These are phyloP conservation scores for Panaeolus papilionaceus DNA, from an alignment of 768 basidiomycete genomes.

Conservation along the genomic window DNA sequence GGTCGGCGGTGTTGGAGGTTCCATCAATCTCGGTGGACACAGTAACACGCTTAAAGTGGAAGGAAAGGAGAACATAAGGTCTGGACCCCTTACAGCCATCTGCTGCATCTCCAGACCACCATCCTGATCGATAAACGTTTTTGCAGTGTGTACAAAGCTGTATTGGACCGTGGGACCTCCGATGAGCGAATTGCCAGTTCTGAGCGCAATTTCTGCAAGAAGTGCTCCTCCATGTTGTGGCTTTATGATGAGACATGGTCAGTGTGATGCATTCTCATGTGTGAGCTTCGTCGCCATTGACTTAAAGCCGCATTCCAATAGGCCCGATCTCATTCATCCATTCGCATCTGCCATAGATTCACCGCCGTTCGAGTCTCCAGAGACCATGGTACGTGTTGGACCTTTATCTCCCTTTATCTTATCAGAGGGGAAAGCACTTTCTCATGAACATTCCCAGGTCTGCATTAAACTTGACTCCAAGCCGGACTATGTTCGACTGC, in stretches of 20 bases:
- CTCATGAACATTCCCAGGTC: slow-evolving; percentile 39
- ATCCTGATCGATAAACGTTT: slow-evolving; percentile 13
- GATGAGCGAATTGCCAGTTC: slow-evolving; percentile 54
- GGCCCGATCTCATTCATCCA: slow-evolving; percentile 71
- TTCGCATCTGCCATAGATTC: slow-evolving; percentile 73
- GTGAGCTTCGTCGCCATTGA: not conserved
- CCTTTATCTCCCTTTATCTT: slow-evolving; percentile 8
- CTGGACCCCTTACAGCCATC: not conserved
- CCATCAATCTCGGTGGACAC: slow-evolving; percentile 69
- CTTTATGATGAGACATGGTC: slow-evolving; percentile 62
- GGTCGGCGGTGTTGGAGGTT: slow-evolving; percentile 68
- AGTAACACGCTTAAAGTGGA: slow-evolving; percentile 56
- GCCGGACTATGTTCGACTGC: slow-evolving; percentile 66
- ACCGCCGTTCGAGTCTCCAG: slow-evolving; percentile 58
- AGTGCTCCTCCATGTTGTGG: slow-evolving; percentile 74
- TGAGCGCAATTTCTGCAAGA: slow-evolving; percentile 67
- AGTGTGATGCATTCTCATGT: slow-evolving; percentile 21
- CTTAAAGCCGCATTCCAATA: slow-evolving; percentile 29
- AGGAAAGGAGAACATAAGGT: slow-evolving; percentile 64
- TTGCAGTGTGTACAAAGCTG: slow-evolving; percentile 64
- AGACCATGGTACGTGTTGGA: slow-evolving; percentile 49
- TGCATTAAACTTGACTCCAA: slow-evolving; percentile 55
- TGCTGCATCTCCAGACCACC: not conserved
- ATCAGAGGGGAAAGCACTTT: not conserved
- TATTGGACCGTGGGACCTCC: slow-evolving; percentile 60